Percentiles rank a stretch among this genome's conserved stretches.
Conservation (phyloP, 148 eudicot genomes). For the Rheum nobile region DNA sequence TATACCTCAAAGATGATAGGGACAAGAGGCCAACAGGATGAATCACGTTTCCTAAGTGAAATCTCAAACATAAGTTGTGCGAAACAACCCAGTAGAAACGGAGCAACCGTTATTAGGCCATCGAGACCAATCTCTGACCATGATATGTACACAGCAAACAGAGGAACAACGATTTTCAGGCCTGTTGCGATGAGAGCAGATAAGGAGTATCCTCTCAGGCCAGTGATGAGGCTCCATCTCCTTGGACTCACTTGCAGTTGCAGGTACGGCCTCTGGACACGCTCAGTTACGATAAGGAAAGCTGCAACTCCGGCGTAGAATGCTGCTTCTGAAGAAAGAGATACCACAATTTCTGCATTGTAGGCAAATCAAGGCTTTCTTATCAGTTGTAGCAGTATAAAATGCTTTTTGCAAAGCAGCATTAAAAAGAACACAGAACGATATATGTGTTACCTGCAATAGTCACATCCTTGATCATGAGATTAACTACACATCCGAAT, state of each 20-base stretch:
- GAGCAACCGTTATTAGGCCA: slow-evolving; percentile 48
- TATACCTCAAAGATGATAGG: slow-evolving; percentile 90
- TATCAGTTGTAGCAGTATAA: background rate
- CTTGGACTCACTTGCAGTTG: slow-evolving; percentile 57
- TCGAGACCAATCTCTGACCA: slow-evolving; percentile 68
- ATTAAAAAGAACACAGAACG: no score
- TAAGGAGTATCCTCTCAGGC: slow-evolving; percentile 47
- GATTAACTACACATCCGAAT: slow-evolving; percentile 30
- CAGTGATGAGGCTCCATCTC: slow-evolving; percentile 68
- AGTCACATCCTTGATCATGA: slow-evolving; percentile 28
- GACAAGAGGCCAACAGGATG: slow-evolving; percentile 79
- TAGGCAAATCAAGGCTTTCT: background rate
- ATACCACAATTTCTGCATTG: slow-evolving; percentile 51
- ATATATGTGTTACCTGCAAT: slow-evolving; percentile 41
- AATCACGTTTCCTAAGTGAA: slow-evolving; percentile 26
- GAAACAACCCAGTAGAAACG: slow-evolving; percentile 51
- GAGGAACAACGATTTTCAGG: slow-evolving; percentile 52
- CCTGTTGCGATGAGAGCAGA: slow-evolving; percentile 43
- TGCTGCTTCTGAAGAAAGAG: slow-evolving; percentile 46
- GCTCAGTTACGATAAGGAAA: slow-evolving; percentile 49
- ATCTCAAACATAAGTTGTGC: slow-evolving; percentile 50
- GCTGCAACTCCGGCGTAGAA: slow-evolving; percentile 59
- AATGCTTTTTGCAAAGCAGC: background rate
- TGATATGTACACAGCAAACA: slow-evolving; percentile 33
- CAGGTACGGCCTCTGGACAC: slow-evolving; percentile 62